Evolutionary conservation across 2,329 filamentous ascomycete genomes (phyloP), one percentile per base, ranked within the genome.

Genomic region (Pseudogymnoascus sp.): DNA sequence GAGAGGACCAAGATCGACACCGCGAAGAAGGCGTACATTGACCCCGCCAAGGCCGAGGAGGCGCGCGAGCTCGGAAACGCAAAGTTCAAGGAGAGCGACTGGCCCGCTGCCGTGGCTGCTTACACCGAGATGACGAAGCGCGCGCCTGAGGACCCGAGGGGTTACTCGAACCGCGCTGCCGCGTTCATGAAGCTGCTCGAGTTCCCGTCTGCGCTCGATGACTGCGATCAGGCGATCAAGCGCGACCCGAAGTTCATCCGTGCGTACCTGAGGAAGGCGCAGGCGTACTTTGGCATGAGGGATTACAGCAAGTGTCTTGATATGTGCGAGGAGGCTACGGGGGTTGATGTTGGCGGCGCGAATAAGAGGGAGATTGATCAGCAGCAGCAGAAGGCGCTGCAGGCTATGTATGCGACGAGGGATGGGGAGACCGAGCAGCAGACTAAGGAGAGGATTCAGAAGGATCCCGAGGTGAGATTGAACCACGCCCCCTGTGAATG

Each of bases 121-220:
- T 99, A 99, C 80, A 86, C 82, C 1, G 95, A 99, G 80, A 97
- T 97, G 93, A 89, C 89, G 77, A 97, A 97, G 84, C 92, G 95
- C 64, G 89, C 91, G 0, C 95, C 96, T 5, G 84, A 96, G 0
- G 95, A 99, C 73, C 88, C 95, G 42, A 88, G 96, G 70, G 93
- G 95, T 46, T 99, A 95, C 83, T 96, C 90, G 75, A 99, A 99
- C 83, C 92, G 95, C 70, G 95, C 95, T 6, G 95, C 95, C 4
- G 96, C 95, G 53, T 91, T 97, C 72, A 90, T 97, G 78, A 99
- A 99, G 82, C 84, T 99, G 46, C 90, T 99, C 72, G 90, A 93
- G 70, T 96, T 99, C 82, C 95, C 95, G 6, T 90, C 88, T 68
- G 96, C 95, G 0, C 87, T 99, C 40, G 86, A 92, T 59, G 96